Base-by-base conservation (phyloP, 805 yeast genomes). In the Saccharomycopsis sp. region DNA sequence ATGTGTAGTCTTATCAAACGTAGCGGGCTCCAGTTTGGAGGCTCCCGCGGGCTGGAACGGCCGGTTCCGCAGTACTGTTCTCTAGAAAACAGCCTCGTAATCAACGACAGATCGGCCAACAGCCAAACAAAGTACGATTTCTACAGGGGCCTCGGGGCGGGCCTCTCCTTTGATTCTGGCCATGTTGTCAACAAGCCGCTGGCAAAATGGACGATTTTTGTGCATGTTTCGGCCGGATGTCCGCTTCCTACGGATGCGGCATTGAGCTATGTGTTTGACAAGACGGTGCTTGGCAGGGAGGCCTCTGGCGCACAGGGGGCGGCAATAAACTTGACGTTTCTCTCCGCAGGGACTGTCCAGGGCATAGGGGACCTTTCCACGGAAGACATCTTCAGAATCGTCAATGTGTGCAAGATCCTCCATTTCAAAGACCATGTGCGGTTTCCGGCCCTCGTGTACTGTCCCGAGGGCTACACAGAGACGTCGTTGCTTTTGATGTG, bases 381-480 rank as follows among this genome's bases (percentile, higher is more conserved):
- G 48, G 80, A 82, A 2, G 86, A 83, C 63, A 74, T 90, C 51
- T 72, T 79, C 23, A 77, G 87, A 5, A 78, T 91, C 37, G 75
- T 89, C 55, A 85, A 85, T 62, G 73, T 87, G 18, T 84, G 94
- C 69, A 88, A 87, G 67, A 71, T 87, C 46, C 71, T 91, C 16
- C 83, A 83, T 60, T 70, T 75, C 44, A 73, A 69, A 37, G 72
- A 76, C 52, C 67, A 58, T 51, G 61, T 66, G 18, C 61, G 62
- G 2, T 70, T 74, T 54, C 77, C 81, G 2, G 73, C 83, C 0
- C 75, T 91, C 60, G 73, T 91, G 8, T 85, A 83, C 67, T 90
- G 97, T 66, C 80, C 88, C 1, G 97, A 92, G 71, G 98, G 98
- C 0, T 92, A 91, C 70, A 89, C 97, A 0, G 97, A 91, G 67